Percentiles rank a stretch among this genome's conserved stretches.
Conservation (phyloP, 805 yeast genomes). For the Hermanozyma aechmeae region DNA sequence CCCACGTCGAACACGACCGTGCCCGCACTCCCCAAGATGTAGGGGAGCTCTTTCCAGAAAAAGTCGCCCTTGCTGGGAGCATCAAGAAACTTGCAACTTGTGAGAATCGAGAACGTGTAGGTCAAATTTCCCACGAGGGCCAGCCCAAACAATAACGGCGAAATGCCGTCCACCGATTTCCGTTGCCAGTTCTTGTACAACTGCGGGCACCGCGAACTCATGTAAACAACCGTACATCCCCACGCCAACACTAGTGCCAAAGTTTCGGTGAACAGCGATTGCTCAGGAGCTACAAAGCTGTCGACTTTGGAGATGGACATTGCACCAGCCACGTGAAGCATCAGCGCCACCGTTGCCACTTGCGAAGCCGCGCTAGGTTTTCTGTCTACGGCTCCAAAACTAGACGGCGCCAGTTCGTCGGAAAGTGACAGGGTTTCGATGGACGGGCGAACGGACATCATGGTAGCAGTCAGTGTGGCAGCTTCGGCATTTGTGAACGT, state of each 20-base stretch:
- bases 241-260: slow-evolving; percentile 46
- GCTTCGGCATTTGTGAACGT: too few relatives aligned
- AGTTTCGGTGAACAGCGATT: too few relatives aligned
- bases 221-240: slow-evolving; percentile 68
- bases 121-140: slow-evolving; percentile 73
- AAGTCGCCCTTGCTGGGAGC: slow-evolving; percentile 33
- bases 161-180: slow-evolving; percentile 79
- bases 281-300: too few relatives aligned
- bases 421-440: too few relatives aligned
- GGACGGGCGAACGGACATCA: too few relatives aligned
- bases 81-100: slow-evolving; percentile 43
- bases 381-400: too few relatives aligned
- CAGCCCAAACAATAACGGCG: slow-evolving; percentile 69
- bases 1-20: slow-evolving; percentile 69
- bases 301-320: too few relatives aligned
- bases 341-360: too few relatives aligned
- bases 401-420: neutral
- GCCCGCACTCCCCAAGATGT: slow-evolving; percentile 77
- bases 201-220: slow-evolving; percentile 79
- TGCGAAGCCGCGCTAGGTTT: too few relatives aligned
- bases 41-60: slow-evolving; percentile 66
- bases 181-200: slow-evolving; percentile 64
- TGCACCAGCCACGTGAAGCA: too few relatives aligned
- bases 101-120: slow-evolving; percentile 66
- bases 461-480: too few relatives aligned